Evolutionary conservation across 352 stramenopile species (phyloP), one percentile per base, ranked within the genome.

Genomic region (Pythium myriotylum): DNA sequence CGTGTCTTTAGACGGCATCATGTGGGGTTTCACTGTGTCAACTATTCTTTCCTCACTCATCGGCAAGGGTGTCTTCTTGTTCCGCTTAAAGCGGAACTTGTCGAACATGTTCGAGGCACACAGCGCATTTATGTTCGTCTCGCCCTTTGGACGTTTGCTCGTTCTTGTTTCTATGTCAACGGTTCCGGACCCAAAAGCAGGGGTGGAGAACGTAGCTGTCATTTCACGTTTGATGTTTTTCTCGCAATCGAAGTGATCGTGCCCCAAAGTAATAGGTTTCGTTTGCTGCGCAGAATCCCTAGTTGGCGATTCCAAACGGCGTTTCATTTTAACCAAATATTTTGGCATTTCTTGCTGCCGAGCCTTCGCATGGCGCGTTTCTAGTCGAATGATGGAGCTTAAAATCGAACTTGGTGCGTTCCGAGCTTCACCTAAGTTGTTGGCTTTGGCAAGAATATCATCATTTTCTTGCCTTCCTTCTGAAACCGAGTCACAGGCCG

Each of bases 291-390:
- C 29, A 35, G 17, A 3, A 10, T 35, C 35, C 29, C 19, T 4
- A 6, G 23, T n/a, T 10, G n/a, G 16, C 23, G 26, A 22, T 5
- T 54, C 20, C 33, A 7, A 19, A 24, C 17, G 17, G 33, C 17
- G 7, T 17, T 56, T 61, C n/a, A 43, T 59, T 33, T 68, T 62
- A 17, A 45, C 32, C 62, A 69, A 54, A 41, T 54, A 69, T 32
- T 29, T 29, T 1, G 33, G 26, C 6, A 70, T 65, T 8, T 50
- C 13, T 48, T 70, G 63, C 20, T 70, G 63, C 29, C 60, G 65
- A 24, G 24, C 43, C 4, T 54, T 62, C 19, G 61, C 14, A 20
- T 68, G 61, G 23, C 27, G 53, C 6, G 35, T 40, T 22, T 54
- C 47, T 2, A 68, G 40, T 24, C 49, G 10, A 2, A 68, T 51